Percentiles rank a stretch among this genome's conserved stretches.
Conservation (phyloP, 2,329 filamentous ascomycete species). For the Hypoxylon sp. region DNA sequence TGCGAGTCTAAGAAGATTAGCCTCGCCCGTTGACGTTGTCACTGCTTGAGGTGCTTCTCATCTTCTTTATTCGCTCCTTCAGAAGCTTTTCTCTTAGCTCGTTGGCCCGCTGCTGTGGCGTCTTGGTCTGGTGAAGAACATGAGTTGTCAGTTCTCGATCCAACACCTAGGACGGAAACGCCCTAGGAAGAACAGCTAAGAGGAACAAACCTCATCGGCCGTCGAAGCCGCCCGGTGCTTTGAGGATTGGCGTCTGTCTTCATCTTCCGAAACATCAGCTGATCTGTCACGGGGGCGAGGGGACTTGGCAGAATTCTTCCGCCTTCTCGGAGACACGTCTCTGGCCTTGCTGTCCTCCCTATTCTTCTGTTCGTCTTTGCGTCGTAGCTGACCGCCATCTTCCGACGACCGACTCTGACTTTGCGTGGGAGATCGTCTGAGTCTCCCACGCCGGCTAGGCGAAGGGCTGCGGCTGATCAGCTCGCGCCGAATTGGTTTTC, state of each 20-base stretch:
- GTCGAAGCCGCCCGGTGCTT: constrained; percentile 44
- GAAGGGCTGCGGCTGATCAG: constrained; percentile 49
- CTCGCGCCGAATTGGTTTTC: constrained; percentile 47
- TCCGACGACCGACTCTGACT: constrained; percentile 42
- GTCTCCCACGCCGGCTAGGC: constrained; percentile 45
- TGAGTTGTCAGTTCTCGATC: constrained; percentile 48
- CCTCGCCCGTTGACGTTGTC: constrained; percentile 51
- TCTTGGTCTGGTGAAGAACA: constrained; percentile 46
- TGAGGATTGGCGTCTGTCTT: constrained; percentile 51
- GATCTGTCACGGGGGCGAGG: constrained; percentile 59
- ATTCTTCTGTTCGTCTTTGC: constrained; percentile 29
- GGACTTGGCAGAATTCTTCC: constrained; percentile 61
- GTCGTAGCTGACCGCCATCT: constrained; percentile 34
- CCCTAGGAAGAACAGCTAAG: constrained; percentile 47
- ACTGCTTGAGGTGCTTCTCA: constrained; percentile 59
- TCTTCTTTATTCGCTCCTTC: constrained; percentile 63
- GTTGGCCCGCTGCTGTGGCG: constrained; percentile 53
- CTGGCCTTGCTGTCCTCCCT: constrained; percentile 39
- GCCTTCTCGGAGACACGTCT: constrained; percentile 51
- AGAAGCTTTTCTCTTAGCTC: constrained; percentile 59
- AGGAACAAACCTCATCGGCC: constrained; percentile 55
- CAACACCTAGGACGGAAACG: constrained; percentile 34
- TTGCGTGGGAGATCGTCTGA: constrained; percentile 48
- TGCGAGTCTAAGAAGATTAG: constrained; percentile 56
- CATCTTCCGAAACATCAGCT: constrained; percentile 64